Evolutionary conservation across 805 yeast genomes (phyloP).

Genomic region (Limtongia smithiae): DNA sequence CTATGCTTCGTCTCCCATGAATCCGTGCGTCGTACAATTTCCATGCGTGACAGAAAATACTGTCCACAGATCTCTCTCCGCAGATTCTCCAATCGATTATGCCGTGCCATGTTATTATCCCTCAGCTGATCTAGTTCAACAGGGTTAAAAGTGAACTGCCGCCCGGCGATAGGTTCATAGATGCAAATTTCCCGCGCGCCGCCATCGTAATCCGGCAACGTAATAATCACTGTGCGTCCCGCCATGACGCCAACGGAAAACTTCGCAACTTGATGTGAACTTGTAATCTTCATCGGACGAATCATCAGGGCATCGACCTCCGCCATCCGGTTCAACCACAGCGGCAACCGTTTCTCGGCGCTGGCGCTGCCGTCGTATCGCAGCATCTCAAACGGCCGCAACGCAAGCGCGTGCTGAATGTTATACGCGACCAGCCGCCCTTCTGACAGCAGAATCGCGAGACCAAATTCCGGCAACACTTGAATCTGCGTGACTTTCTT

Average conservation of each 20-base stretch:
- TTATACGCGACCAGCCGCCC: constrained; percentile 59
- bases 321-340: too few species aligned
- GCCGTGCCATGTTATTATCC: not conserved
- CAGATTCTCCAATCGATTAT: not conserved
- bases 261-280: constrained; percentile 46
- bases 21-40: constrained; percentile 45
- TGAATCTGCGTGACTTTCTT: constrained; percentile 55
- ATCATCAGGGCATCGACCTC: too few species aligned
- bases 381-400: constrained; percentile 2
- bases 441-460: constrained; percentile 57
- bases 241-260: constrained; percentile 55
- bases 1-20: constrained; percentile 54
- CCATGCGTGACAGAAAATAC: constrained; percentile 24
- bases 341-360: too few species aligned
- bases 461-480: constrained; percentile 54
- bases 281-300: too few species aligned
- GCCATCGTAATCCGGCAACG: constrained; percentile 36
- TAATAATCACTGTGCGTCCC: constrained; percentile 18
- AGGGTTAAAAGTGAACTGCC: constrained; percentile 7
- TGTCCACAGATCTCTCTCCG: constrained; percentile 8
- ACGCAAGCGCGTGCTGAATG: constrained; percentile 53
- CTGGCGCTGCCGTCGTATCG: too few species aligned
- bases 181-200: constrained; percentile 54
- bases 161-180: constrained; percentile 51
- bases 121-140: not conserved